A percentile compares a stretch with the other conserved stretches of the same genome.
phyloP scores from a whole-genome alignment of 345 rosid genomes.

The Clausena lansium region DNA sequence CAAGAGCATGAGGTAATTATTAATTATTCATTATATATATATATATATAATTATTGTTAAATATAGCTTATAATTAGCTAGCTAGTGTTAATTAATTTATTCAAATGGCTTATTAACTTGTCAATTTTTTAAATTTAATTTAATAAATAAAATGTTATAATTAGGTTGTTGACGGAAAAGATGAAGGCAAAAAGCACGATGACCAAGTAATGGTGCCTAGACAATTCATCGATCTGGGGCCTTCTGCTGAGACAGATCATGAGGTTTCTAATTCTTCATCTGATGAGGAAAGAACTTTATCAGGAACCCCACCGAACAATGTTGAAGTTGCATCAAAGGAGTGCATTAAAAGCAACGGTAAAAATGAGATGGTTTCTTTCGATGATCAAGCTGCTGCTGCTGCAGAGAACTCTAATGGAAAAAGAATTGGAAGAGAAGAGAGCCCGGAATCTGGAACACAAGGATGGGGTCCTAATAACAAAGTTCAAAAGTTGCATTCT shows the following conservation, averaged over 20 bases:
- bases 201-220: constrained; percentile 43
- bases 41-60: no score
- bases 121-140: no score
- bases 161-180: constrained; percentile 42
- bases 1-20: constrained; percentile 40
- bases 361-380: constrained; percentile 27
- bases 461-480: constrained; percentile 57
- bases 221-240: constrained; percentile 65
- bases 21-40: no score
- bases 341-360: constrained; percentile 21
- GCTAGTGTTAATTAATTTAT: no score
- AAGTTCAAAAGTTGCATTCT: constrained; percentile 45
- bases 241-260: constrained; percentile 31
- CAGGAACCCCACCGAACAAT: constrained; percentile 41
- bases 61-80: no score
- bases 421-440: constrained; percentile 56
- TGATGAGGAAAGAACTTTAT: constrained; percentile 74
- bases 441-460: constrained; percentile 69
- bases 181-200: constrained; percentile 33
- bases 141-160: no score
- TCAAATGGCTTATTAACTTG: no score
- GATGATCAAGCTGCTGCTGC: constrained; percentile 25
- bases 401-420: constrained; percentile 29
- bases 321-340: constrained; percentile 22
- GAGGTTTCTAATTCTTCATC: constrained; percentile 63